phyloP scores from a whole-genome alignment of 2,329 filamentous ascomycete genomes.

The Penicillium rolfsii region DNA sequence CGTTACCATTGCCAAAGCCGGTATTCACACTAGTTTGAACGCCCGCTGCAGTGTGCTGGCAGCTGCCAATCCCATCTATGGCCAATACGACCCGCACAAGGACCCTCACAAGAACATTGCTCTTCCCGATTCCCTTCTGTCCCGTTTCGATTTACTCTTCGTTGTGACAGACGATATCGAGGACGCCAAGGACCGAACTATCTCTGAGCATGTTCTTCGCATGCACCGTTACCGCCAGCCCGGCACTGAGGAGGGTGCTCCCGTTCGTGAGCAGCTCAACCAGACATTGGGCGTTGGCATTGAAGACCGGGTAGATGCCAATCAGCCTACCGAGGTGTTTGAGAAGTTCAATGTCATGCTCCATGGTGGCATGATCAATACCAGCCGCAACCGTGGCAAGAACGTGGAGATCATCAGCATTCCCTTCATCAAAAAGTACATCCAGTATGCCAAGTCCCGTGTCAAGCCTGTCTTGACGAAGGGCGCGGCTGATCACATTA shows the following conservation, averaged over 20 bases:
- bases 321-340: slow-evolving; percentile 82
- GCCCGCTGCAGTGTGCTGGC: slow-evolving; percentile 95
- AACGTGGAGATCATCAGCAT: slow-evolving; percentile 90
- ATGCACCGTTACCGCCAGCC: slow-evolving; percentile 96
- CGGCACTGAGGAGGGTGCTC: slow-evolving; percentile 90
- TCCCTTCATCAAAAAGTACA: slow-evolving; percentile 99
- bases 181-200: slow-evolving; percentile 82
- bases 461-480: slow-evolving; percentile 89
- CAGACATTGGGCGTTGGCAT: slow-evolving; percentile 87
- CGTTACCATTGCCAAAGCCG: slow-evolving; percentile 97
- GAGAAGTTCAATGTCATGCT: slow-evolving; percentile 97
- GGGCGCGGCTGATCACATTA: slow-evolving; percentile 88
- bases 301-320: slow-evolving; percentile 71
- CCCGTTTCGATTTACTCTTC: slow-evolving; percentile 97
- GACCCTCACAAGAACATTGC: slow-evolving; percentile 99
- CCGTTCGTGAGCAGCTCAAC: slow-evolving; percentile 82
- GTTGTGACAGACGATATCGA: slow-evolving; percentile 98
- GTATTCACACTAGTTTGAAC: slow-evolving; percentile 96
- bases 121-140: slow-evolving; percentile 90
- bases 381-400: slow-evolving; percentile 72
- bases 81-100: slow-evolving; percentile 97
- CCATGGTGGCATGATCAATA: slow-evolving; percentile 84
- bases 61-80: slow-evolving; percentile 95
- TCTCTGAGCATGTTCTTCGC: slow-evolving; percentile 94
- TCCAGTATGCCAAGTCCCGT: slow-evolving; percentile 93